Percentiles rank a stretch among this genome's conserved stretches.
Evolutionary conservation across 345 rosid species (phyloP).

Genomic region (Eucalyptus cloeziana): DNA sequence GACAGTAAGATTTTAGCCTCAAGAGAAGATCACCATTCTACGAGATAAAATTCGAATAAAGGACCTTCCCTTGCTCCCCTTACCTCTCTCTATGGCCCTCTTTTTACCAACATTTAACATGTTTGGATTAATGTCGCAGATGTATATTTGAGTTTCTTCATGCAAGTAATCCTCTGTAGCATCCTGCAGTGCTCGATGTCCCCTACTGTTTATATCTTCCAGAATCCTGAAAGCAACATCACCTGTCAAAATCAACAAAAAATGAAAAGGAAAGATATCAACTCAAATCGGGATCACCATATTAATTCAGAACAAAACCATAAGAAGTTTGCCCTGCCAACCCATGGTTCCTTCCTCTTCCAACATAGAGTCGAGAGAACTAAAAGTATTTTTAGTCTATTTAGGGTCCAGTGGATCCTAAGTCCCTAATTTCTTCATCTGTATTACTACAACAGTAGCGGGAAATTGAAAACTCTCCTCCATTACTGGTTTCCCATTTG

Average conservation of each 20-base stretch:
- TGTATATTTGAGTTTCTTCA: conserved; percentile 73
- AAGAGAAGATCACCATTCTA: neutral
- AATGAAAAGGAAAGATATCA: neutral
- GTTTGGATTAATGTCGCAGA: conserved; percentile 90
- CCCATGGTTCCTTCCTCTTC: neutral
- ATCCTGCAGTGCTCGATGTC: conserved; percentile 48
- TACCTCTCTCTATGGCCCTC: conserved; percentile 81
- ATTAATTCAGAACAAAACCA: neutral
- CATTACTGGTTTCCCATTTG: neutral
- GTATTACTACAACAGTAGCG: neutral
- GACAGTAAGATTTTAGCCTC: neutral
- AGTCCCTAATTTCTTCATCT: neutral
- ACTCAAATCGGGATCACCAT: neutral
- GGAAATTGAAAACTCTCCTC: neutral
- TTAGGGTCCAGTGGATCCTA: neutral
- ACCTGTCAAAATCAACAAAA: conserved; percentile 36
- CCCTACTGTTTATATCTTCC: conserved; percentile 45
- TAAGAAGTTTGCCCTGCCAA: neutral
- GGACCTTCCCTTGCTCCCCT: conserved; percentile 4
- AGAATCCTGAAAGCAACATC: conserved; percentile 88
- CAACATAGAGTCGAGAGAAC: neutral
- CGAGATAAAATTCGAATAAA: neutral
- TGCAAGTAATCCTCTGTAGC: conserved; percentile 35
- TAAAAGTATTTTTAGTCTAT: neutral
- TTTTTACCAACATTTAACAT: conserved; percentile 84